phyloP scores from a whole-genome alignment of 495 filamentous ascomycete species.

The Pseudoneurospora amorphoporcata region DNA sequence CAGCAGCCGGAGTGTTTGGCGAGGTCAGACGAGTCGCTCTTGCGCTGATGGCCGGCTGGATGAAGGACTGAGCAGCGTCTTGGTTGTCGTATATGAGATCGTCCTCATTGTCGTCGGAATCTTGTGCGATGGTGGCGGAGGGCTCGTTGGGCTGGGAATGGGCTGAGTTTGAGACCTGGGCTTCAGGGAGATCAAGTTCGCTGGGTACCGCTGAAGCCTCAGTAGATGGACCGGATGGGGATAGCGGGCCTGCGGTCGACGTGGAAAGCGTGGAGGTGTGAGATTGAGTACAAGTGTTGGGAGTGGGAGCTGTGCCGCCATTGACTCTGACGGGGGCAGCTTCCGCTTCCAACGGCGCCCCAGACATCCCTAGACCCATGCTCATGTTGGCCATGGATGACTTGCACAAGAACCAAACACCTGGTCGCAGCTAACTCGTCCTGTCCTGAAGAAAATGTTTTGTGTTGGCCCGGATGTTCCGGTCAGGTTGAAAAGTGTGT shows the following conservation, averaged over 20 bases:
- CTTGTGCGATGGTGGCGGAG: not conserved
- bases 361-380: not conserved
- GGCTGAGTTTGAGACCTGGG: not conserved
- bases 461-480: not conserved
- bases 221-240: not conserved
- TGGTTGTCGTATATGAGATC: constrained; percentile 30
- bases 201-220: not conserved
- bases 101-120: constrained; percentile 19
- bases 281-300: not conserved
- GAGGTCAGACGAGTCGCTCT: constrained; percentile 62
- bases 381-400: not conserved
- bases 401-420: not conserved
- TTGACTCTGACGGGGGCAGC: not conserved
- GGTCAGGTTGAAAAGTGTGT: not conserved
- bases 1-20: constrained; percentile 59
- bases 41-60: constrained; percentile 68
- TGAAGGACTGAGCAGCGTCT: constrained; percentile 52
- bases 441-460: not conserved
- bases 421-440: not conserved
- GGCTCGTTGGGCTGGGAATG: not conserved
- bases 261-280: not conserved
- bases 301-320: not conserved
- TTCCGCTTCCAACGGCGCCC: not conserved
- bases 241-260: not conserved
- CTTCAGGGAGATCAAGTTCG: not conserved